These are phyloP conservation scores for Pythium vanterpoolii DNA, from an alignment of 352 stramenopile genomes.

Conservation along the genomic window DNA sequence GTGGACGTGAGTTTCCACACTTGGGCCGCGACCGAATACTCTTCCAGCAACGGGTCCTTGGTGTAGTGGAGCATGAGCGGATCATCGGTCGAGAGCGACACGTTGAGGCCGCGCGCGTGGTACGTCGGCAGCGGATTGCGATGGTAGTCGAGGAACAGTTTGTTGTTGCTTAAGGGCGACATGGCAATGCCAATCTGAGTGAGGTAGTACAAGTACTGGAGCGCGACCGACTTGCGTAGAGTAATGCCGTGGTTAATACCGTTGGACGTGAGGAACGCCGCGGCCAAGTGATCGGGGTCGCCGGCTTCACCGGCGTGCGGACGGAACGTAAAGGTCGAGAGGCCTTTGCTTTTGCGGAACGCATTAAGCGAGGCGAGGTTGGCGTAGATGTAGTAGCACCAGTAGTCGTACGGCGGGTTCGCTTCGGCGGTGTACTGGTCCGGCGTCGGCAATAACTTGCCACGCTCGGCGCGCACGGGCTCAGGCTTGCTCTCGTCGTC, in stretches of 20 bases:
- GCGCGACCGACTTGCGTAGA: conserved; percentile 92
- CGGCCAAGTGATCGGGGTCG: conserved; percentile 95
- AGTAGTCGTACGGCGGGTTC: conserved; percentile 94
- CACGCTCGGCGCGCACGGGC: conserved; percentile 70
- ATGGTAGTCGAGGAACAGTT: conserved; percentile 94
- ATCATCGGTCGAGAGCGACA: conserved; percentile 98
- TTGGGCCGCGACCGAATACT: conserved; percentile 91
- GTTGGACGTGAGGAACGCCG: conserved; percentile 87
- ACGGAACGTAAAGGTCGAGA: conserved; percentile 96
- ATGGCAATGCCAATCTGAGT: conserved; percentile 95
- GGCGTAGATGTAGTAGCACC: conserved; percentile 97
- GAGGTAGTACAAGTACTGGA: conserved; percentile 99
- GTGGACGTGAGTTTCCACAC: conserved; percentile 95
- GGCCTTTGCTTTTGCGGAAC: conserved; percentile 85
- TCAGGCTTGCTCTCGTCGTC: conserved; percentile 98
- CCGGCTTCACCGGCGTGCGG: conserved; percentile 98
- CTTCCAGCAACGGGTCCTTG: conserved; percentile 97
- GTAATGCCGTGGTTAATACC: conserved; percentile 99
- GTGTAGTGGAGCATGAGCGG: conserved; percentile 98
- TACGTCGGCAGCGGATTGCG: conserved; percentile 95
- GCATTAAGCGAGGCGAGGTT: conserved; percentile 97
- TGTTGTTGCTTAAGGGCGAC: conserved; percentile 94
- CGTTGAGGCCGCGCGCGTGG: conserved; percentile 96
- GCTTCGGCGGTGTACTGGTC: conserved; percentile 87
- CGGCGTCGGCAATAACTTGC: conserved; percentile 71